These are phyloP conservation scores for Gossypium arboreum DNA, from an alignment of 345 rosid genomes.

Conservation along the genomic window DNA sequence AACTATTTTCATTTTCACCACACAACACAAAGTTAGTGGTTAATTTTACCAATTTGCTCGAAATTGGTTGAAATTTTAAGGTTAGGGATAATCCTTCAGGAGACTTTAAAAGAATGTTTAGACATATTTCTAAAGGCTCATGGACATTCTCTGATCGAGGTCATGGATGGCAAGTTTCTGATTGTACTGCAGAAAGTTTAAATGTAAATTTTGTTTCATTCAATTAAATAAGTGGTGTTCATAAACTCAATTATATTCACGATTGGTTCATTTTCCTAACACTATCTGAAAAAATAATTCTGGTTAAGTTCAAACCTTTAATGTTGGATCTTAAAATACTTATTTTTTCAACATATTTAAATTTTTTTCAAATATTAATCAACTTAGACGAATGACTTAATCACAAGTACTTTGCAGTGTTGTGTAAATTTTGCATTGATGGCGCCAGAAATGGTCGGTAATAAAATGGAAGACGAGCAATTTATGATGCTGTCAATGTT, in stretches of 20 bases:
- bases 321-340: too few species aligned
- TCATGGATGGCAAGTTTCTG: slow-evolving; percentile 67
- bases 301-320: too few species aligned
- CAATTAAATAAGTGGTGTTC: too few species aligned
- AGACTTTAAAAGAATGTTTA: slow-evolving; percentile 42
- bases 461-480: slow-evolving; percentile 35
- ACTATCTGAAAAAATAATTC: too few species aligned
- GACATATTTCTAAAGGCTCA: slow-evolving; percentile 51
- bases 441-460: slow-evolving; percentile 49
- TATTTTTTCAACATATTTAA: too few species aligned
- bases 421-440: slow-evolving; percentile 2
- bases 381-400: too few species aligned
- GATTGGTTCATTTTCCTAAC: too few species aligned
- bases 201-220: slow-evolving; percentile 24
- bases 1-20: too few species aligned
- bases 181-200: slow-evolving; percentile 59
- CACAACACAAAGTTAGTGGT: too few species aligned
- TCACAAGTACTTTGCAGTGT: background rate
- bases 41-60: too few species aligned
- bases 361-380: too few species aligned
- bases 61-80: background rate
- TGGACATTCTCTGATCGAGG: slow-evolving; percentile 64
- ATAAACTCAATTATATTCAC: too few species aligned
- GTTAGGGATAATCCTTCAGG: slow-evolving; percentile 34
- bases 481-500: slow-evolving; percentile 48